A percentile compares a stretch with the other conserved stretches of the same genome.
These are phyloP conservation scores for Trichoderma guizhouense DNA, from an alignment of 2,329 filamentous ascomycete species.

Conservation along the genomic window DNA sequence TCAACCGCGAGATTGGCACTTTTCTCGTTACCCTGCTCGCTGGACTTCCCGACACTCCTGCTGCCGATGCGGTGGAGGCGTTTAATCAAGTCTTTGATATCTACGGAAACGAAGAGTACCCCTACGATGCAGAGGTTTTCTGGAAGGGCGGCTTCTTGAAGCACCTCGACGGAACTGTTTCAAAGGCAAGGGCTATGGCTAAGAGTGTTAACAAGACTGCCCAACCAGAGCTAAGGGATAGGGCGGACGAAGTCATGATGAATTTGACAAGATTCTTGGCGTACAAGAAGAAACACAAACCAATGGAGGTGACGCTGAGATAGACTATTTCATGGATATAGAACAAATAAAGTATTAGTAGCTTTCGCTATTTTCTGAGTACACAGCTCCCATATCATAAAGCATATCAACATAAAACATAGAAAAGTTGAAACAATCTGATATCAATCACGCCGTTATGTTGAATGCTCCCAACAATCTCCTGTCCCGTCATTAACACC, in stretches of 20 bases:
- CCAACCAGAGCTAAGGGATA: slow-evolving; percentile 52
- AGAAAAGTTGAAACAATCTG: neutral
- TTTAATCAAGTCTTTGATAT: slow-evolving; percentile 66
- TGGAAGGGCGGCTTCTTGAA: slow-evolving; percentile 59
- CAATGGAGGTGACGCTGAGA: slow-evolving; percentile 22
- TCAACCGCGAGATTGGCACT: slow-evolving; percentile 61
- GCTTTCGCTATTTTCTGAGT: neutral
- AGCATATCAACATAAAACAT: neutral
- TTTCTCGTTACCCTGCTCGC: slow-evolving; percentile 58
- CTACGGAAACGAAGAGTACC: slow-evolving; percentile 58
- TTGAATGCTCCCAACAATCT: neutral
- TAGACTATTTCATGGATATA: neutral
- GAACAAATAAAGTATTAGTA: neutral
- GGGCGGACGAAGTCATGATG: slow-evolving; percentile 58
- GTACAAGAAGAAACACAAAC: slow-evolving; percentile 61
- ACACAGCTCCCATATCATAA: neutral
- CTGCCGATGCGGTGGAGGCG: slow-evolving; percentile 60
- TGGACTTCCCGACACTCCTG: slow-evolving; percentile 48
- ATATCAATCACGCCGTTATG: neutral
- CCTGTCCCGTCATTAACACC: slow-evolving; percentile 58
- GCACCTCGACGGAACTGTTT: slow-evolving; percentile 53
- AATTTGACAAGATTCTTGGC: slow-evolving; percentile 61
- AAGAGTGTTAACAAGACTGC: slow-evolving; percentile 61
- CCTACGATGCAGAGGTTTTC: slow-evolving; percentile 61
- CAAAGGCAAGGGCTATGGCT: slow-evolving; percentile 53